A percentile compares a stretch with the other conserved stretches of the same genome.
Evolutionary conservation across 176 grass and related monocot genomes (phyloP).

Genomic region (Melocanna baccifera): DNA sequence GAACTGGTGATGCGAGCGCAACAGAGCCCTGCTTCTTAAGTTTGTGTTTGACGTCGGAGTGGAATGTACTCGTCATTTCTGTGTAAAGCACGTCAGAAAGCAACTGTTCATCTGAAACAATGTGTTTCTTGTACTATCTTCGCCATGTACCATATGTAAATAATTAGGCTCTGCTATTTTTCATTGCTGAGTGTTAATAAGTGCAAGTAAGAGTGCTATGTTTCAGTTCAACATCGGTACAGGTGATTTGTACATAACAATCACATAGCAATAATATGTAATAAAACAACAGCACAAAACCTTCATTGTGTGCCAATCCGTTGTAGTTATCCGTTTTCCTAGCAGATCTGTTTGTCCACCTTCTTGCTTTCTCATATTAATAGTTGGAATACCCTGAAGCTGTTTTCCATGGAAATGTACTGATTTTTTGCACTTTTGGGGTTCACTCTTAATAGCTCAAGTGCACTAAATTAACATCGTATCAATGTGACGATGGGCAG

Average conservation of each 20-base stretch:
- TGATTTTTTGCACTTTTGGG: neutral
- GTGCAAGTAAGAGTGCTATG: neutral
- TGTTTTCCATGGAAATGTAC: neutral
- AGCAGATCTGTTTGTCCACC: neutral
- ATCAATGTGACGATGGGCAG: neutral
- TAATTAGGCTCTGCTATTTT: neutral
- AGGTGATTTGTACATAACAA: constrained; percentile 28
- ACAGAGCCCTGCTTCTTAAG: constrained; percentile 22
- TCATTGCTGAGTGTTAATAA: neutral
- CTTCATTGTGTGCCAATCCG: neutral
- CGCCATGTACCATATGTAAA: neutral
- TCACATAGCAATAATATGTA: constrained; percentile 19
- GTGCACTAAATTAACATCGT: neutral
- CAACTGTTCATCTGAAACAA: neutral
- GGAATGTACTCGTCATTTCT: neutral
- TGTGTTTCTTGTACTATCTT: neutral
- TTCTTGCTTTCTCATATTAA: neutral
- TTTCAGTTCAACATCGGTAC: constrained; percentile 1
- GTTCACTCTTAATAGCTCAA: neutral
- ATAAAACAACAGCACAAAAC: neutral
- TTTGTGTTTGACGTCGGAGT: neutral
- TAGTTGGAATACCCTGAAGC: too few species aligned
- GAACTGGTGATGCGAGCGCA: constrained; percentile 72
- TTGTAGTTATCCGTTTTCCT: neutral
- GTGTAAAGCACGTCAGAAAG: neutral